Percentiles rank a stretch among this genome's conserved stretches.
Conservation (phyloP, 1,139 yeast genomes). For the Yamadazyma triangularis region DNA sequence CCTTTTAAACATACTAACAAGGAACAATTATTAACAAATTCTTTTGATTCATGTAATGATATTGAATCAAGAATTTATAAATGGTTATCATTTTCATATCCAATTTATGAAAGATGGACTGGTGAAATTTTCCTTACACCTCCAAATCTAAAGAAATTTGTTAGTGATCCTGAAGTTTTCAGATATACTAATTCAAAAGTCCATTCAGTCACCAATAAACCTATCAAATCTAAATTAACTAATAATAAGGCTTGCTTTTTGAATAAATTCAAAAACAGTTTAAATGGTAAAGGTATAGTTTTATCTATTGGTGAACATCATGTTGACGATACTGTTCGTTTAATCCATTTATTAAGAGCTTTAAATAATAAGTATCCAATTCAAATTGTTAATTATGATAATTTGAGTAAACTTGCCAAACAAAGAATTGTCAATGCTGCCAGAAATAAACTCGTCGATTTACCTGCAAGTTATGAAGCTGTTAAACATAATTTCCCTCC, state of each 20-base stretch:
- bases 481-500: slow-evolving; percentile 20
- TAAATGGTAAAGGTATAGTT: slow-evolving; percentile 50
- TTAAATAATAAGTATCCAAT: slow-evolving; percentile 47
- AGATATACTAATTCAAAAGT: slow-evolving; percentile 12
- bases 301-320: slow-evolving; percentile 43
- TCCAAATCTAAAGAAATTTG: slow-evolving; percentile 29
- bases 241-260: slow-evolving; percentile 29
- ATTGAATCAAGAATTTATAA: slow-evolving; percentile 43
- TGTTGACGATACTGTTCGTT: slow-evolving; percentile 39
- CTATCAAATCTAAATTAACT: slow-evolving; percentile 14
- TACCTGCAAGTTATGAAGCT: slow-evolving; percentile 22
- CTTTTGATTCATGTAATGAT: slow-evolving; percentile 19
- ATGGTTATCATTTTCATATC: slow-evolving; percentile 38
- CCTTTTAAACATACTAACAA: slow-evolving; percentile 7
- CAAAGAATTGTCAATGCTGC: slow-evolving; percentile 25
- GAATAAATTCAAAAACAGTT: slow-evolving; percentile 28
- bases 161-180: slow-evolving; percentile 14
- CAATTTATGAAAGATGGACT: slow-evolving; percentile 43
- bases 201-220: slow-evolving; percentile 8
- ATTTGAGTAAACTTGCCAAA: slow-evolving; percentile 21
- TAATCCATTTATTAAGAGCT: slow-evolving; percentile 43
- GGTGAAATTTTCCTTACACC: slow-evolving; percentile 33
- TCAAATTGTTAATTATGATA: slow-evolving; percentile 47
- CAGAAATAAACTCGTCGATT: slow-evolving; percentile 18
- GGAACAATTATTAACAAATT: slow-evolving; percentile 11